Base-by-base conservation (phyloP, 2,329 filamentous ascomycete species). In the Ilyonectria robusta region DNA sequence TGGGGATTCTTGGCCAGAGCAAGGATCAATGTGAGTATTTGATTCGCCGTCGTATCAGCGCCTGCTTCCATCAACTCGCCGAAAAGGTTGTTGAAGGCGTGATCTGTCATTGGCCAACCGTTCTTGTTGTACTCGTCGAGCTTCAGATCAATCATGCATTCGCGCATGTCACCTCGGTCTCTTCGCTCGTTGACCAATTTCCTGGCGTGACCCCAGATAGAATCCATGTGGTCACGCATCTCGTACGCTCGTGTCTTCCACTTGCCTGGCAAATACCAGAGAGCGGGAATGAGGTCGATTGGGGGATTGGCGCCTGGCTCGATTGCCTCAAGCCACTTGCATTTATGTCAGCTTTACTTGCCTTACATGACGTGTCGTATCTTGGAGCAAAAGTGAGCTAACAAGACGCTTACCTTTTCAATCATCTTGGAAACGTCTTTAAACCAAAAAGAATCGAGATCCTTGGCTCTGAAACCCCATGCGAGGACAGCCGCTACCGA, bases 301-400 rank as follows among this genome's bases (percentile, higher is more conserved):
- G 59, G 59, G 21, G 59, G 59, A 17, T 55, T 62, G 17, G 59
- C 59, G 31, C 59, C 59, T 9, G 50, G 50, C 26, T 62, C 59
- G 19, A 48, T 56, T 3, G 47, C 47, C 19, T 53, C 46, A 10
- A 61, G 35, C 58, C 58, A 61, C 58, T 61, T 23, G 29, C 17
- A 44, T 19, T 19, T 44, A 8, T 29, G 47, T 51, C 23, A 51
- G 47, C 29, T 29, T 6, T n/a, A 35, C 33, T 11, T 9, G 33
- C 11, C 33, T 35, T 35, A 11, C 33, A 35, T 11, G 33, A 35
- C 11, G 4, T 35, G 33, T 35, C 8, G 11, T 35, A 11, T 35
- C 33, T 35, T 35, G 33, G 33, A 35, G 4, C 33, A 35, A 35
- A 35, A 35, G 33, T 35, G 2, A 35, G 33, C 8, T 35, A 35